phyloP scores from a whole-genome alignment of 192 early-diverging fungal genomes.

The Coemansia sp. region DNA sequence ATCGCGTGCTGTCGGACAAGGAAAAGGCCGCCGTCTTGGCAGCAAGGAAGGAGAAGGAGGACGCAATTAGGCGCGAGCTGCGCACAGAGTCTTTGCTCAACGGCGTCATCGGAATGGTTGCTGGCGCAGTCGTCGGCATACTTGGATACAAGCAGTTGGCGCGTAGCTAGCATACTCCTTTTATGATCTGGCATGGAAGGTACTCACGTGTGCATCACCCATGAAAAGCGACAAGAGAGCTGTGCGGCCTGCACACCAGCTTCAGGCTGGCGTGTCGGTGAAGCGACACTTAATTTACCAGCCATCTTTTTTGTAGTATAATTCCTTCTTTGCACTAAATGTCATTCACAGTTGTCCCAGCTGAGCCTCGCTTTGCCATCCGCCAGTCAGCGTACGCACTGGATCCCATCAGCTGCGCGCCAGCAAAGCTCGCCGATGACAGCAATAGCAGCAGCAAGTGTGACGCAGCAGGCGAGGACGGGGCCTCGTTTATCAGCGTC shows the following conservation, averaged over 20 bases:
- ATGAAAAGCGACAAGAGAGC: neutral
- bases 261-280: too few relatives aligned
- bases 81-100: constrained; percentile 39
- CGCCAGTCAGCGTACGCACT: constrained; percentile 33
- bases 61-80: constrained; percentile 26
- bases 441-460: neutral
- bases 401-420: constrained; percentile 17
- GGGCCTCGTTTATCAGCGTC: constrained; percentile 27
- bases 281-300: too few relatives aligned
- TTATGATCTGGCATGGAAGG: too few relatives aligned
- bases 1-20: constrained; percentile 48
- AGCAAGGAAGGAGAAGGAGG: constrained; percentile 16
- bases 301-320: too few relatives aligned
- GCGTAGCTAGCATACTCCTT: neutral
- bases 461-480: constrained; percentile 3
- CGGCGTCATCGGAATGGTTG: constrained; percentile 19
- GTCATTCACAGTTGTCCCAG: constrained; percentile 16
- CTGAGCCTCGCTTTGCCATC: constrained; percentile 26
- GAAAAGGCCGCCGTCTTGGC: constrained; percentile 27
- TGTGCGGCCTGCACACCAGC: neutral
- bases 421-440: constrained; percentile 6
- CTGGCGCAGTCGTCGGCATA: constrained; percentile 21
- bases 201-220: constrained; percentile 2
- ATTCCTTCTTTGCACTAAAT: neutral
- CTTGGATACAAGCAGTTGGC: constrained; percentile 19